phyloP scores from a whole-genome alignment of 441 rosid genomes.

The Syzygium malaccense region DNA sequence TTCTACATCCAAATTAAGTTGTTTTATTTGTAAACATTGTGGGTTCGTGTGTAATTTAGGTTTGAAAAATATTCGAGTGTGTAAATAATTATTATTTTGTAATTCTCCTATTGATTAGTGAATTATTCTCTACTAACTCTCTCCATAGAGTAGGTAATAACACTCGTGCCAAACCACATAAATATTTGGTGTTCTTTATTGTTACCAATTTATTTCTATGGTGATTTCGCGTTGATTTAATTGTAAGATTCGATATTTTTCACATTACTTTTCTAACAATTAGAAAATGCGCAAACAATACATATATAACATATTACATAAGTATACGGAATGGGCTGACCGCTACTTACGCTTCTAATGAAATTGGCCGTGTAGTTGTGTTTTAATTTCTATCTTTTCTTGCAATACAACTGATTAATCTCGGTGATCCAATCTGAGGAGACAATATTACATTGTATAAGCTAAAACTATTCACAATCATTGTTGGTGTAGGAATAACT shows the following conservation, averaged over 20 bases:
- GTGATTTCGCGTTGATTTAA: background rate
- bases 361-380: background rate
- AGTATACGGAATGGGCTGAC: background rate
- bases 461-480: background rate
- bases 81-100: background rate
- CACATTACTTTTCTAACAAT: background rate
- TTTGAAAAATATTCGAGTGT: background rate
- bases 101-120: background rate
- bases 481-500: background rate
- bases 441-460: background rate
- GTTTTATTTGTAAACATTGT: background rate
- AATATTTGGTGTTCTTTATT: background rate
- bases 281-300: background rate
- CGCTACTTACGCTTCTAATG: background rate
- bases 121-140: rapidly evolving
- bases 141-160: background rate
- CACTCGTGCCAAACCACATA: rapidly evolving
- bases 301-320: background rate
- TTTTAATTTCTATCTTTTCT: background rate
- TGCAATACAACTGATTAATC: background rate
- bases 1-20: background rate
- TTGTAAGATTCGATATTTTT: background rate
- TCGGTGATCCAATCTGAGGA: background rate
- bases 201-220: background rate
- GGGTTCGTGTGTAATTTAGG: background rate